Base-by-base conservation (phyloP, 2,329 filamentous ascomycete species). In the Aspergillus melleus region DNA sequence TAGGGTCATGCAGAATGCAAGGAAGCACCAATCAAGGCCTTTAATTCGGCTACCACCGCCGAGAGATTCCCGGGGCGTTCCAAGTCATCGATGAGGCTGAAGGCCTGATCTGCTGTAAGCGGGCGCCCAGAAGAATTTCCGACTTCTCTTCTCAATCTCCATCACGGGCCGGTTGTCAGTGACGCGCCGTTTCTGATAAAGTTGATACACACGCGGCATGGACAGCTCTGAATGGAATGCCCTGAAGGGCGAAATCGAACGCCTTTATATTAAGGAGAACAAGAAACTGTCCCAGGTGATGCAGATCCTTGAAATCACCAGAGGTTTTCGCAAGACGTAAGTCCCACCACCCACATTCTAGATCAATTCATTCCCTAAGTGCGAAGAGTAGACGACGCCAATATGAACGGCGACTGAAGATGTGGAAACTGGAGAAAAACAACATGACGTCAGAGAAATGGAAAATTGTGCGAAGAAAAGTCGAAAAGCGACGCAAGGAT, bases 391-490 rank as follows among this genome's bases (percentile, higher is more conserved):
- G 51, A 6, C 11, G 36, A 14, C 10, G 16, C n/a, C 32, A 58
- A 50, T 58, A 58, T 29, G 39, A 53, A 11, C 9, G 9, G 10
- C 16, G 20, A 30, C n/a, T 58, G 4, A 54, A 54, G 19, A 6
- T 36, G 53, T 58, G 56, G 56, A 19, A 50, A 16, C n/a, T 49
- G 22, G 14, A 20, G 11, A 58, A 58, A 26, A 30, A 58, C 29
- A 36, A 24, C 4, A 53, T 39, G 29, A 22, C 20, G 0, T 4
- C 42, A 2, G n/a, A 49, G 5, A 36, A 58, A 16, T 58, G 51
- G 56, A 58, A 54, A 14, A 20, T 14, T 30, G 42, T 58, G 12
- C 19, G 24, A 11, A n/a, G 39, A 10, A 39, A 32, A 12, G 22
- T 53, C 10, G 26, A 36, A 4, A 53, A 53, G 32, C n/a, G 51